Percentiles rank a stretch among this genome's conserved stretches.
Evolutionary conservation across 2,329 filamentous ascomycete species (phyloP).

Genomic region (Hansfordia pulvinata): DNA sequence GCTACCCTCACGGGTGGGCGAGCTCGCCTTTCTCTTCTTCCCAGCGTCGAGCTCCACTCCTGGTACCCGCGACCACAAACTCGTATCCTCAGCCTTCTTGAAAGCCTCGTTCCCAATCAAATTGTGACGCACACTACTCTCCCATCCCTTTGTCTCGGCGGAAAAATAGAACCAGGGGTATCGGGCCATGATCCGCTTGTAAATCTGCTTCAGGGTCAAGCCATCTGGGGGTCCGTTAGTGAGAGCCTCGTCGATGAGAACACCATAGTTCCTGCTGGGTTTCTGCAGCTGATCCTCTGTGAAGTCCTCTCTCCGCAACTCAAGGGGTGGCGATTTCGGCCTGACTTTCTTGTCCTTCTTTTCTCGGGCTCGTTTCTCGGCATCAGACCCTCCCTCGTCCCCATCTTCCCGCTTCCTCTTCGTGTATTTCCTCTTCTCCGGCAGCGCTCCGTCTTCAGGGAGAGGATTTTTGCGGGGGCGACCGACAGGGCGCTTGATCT

Average conservation of each 20-base stretch:
- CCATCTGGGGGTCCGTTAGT: constrained; percentile 38
- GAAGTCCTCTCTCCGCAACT: constrained; percentile 40
- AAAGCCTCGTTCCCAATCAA: constrained; percentile 49
- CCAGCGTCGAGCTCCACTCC: constrained; percentile 46
- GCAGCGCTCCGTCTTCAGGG: constrained; percentile 40
- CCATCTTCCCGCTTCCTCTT: constrained; percentile 46
- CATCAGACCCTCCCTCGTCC: constrained; percentile 39
- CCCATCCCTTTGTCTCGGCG: constrained; percentile 51
- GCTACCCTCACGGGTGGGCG: constrained; percentile 29
- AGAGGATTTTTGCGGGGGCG: constrained; percentile 50
- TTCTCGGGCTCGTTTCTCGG: constrained; percentile 39
- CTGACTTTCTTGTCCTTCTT: constrained; percentile 46
- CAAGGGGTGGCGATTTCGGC: constrained; percentile 45
- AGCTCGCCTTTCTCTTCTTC: constrained; percentile 43
- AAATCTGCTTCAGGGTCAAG: constrained; percentile 46
- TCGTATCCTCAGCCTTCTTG: constrained; percentile 40
- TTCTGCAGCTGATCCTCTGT: constrained; percentile 45
- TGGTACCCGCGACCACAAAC: constrained; percentile 42
- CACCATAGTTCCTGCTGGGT: constrained; percentile 47
- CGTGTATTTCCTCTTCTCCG: constrained; percentile 54
- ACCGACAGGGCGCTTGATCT: constrained; percentile 50
- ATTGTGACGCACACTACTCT: constrained; percentile 51
- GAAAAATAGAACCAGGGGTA: constrained; percentile 48
- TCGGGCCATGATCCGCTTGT: constrained; percentile 43
- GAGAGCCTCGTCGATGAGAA: constrained; percentile 46